A percentile compares a stretch with the other conserved stretches of the same genome.
phyloP scores from a whole-genome alignment of 2,329 filamentous ascomycete species.

The Parascedosporium putredinis region DNA sequence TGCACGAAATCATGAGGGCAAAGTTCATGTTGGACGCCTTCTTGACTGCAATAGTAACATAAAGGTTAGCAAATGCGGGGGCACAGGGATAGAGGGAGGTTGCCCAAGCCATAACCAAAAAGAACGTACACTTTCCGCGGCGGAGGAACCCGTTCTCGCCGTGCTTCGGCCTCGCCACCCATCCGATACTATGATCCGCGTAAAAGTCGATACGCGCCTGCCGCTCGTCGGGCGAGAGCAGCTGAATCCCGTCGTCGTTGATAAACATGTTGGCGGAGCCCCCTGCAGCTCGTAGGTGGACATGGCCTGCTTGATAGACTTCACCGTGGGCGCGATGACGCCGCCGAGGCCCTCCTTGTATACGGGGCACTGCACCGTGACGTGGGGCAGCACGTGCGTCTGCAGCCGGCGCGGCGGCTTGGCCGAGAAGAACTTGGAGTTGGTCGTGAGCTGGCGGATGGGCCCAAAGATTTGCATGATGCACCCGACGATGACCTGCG shows the following conservation, averaged over 20 bases:
- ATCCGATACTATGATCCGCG: conserved; percentile 46
- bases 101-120: too few relatives aligned
- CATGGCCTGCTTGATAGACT: conserved; percentile 37
- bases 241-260: conserved; percentile 53
- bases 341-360: conserved; percentile 27
- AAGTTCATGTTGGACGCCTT: conserved; percentile 63
- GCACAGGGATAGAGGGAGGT: too few relatives aligned
- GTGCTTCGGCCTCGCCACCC: conserved; percentile 44
- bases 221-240: conserved; percentile 32
- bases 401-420: conserved; percentile 21
- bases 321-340: conserved; percentile 38
- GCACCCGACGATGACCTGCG: conserved; percentile 28
- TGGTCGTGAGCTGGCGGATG: conserved; percentile 29
- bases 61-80: too few relatives aligned
- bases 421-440: conserved; percentile 34
- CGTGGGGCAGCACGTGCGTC: conserved; percentile 26
- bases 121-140: conserved; percentile 50
- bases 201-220: conserved; percentile 37
- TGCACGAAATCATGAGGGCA: conserved; percentile 48
- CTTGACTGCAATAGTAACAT: too few relatives aligned
- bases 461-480: conserved; percentile 38
- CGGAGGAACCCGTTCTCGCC: conserved; percentile 35
- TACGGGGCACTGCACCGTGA: conserved; percentile 35
- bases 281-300: conserved; percentile 36
- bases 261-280: conserved; percentile 43